These are phyloP conservation scores for Teunomyces gatunensis DNA, from an alignment of 805 yeast genomes.

Conservation along the genomic window DNA sequence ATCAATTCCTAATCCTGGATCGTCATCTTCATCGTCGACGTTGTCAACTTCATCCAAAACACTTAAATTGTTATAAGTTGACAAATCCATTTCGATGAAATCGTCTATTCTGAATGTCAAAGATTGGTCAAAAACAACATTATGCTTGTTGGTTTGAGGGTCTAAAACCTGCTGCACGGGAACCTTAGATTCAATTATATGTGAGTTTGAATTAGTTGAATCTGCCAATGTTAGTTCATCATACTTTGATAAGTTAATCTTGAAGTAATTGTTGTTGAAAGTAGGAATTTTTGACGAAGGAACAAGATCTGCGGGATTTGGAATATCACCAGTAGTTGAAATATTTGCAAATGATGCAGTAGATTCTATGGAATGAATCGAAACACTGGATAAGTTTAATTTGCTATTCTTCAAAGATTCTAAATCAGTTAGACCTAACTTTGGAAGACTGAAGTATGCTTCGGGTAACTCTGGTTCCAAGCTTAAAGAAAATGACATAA, in stretches of 20 bases:
- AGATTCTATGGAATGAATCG: slow-evolving; percentile 26
- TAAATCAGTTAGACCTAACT: slow-evolving; percentile 1
- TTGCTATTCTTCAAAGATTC: slow-evolving; percentile 11
- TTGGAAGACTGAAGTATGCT: slow-evolving; percentile 23
- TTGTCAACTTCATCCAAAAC: slow-evolving; percentile 27
- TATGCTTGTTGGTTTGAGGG: slow-evolving; percentile 19
- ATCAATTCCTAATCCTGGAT: slow-evolving; percentile 41
- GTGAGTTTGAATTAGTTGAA: not conserved
- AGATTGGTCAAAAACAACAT: slow-evolving; percentile 28
- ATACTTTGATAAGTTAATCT: slow-evolving; percentile 31
- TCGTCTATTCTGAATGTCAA: slow-evolving; percentile 37
- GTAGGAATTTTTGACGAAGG: slow-evolving; percentile 27
- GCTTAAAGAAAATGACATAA: slow-evolving; percentile 62
- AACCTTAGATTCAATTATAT: slow-evolving; percentile 5
- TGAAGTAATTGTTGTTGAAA: slow-evolving; percentile 36
- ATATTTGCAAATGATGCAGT: slow-evolving; percentile 9
- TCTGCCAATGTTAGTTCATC: slow-evolving; percentile 24
- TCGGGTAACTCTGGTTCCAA: slow-evolving; percentile 60
- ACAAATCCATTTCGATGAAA: slow-evolving; percentile 22
- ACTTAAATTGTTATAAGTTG: slow-evolving; percentile 13
- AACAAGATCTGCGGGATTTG: not conserved
- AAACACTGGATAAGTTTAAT: slow-evolving; percentile 17
- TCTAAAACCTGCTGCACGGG: slow-evolving; percentile 12
- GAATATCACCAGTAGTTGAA: not conserved
- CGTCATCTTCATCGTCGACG: slow-evolving; percentile 34